These are phyloP conservation scores for Plasmopara halstedii DNA, from an alignment of 352 stramenopile species.

Conservation along the genomic window DNA sequence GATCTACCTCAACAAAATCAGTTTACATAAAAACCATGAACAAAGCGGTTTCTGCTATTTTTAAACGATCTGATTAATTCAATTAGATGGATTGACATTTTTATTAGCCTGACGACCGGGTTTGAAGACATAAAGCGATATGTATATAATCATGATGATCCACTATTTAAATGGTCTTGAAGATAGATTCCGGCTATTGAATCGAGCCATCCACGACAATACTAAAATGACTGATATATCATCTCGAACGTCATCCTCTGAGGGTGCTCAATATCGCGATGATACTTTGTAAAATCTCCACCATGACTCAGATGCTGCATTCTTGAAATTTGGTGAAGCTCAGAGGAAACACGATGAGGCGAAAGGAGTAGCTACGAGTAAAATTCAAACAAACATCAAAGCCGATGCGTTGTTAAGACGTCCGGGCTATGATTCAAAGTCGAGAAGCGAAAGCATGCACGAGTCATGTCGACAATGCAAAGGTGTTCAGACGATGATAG, in stretches of 20 bases:
- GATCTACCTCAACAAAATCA: not conserved
- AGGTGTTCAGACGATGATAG: too few relatives aligned
- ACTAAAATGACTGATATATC: slow-evolving; percentile 13
- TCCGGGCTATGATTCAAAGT: too few relatives aligned
- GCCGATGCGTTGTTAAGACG: too few relatives aligned
- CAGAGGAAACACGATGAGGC: not conserved
- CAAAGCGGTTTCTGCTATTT: not conserved
- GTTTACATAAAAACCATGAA: not conserved
- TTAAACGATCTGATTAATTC: not conserved
- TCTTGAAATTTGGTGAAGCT: slow-evolving; percentile 10
- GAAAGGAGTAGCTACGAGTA: not conserved
- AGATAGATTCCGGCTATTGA: slow-evolving; percentile 12
- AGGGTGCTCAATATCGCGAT: slow-evolving; percentile 6
- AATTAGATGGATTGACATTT: not conserved
- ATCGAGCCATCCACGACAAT: slow-evolving; percentile 8
- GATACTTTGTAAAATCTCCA: slow-evolving; percentile 11
- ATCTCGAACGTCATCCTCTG: slow-evolving; percentile 10
- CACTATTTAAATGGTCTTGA: slow-evolving; percentile 30
- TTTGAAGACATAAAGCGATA: not conserved
- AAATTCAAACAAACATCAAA: too few relatives aligned
- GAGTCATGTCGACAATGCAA: too few relatives aligned
- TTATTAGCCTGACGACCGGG: not conserved
- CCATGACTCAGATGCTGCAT: slow-evolving; percentile 13
- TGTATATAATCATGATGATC: not conserved
- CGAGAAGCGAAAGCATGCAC: too few relatives aligned